Conservation (phyloP, 2,329 filamentous ascomycete species). For the Moelleriella libera region DNA sequence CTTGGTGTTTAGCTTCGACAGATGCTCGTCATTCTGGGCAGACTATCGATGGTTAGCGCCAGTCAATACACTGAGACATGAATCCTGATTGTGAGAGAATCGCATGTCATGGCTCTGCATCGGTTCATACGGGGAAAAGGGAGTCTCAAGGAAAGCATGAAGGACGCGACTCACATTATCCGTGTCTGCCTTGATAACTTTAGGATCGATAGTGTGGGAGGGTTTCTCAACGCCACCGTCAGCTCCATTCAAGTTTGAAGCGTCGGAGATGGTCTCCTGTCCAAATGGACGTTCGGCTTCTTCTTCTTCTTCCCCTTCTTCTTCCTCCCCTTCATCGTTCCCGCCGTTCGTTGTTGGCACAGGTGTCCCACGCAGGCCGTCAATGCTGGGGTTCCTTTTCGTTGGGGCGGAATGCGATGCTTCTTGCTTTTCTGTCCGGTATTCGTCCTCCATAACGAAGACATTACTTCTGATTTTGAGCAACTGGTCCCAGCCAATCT, state of each 20-base stretch:
- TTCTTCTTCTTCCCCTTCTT: conserved; percentile 14
- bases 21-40: conserved; percentile 53
- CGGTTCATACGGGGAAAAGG: too few relatives aligned
- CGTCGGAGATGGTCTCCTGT: conserved; percentile 8
- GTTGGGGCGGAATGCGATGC: conserved; percentile 28
- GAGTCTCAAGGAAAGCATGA: not conserved
- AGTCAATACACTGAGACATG: not conserved
- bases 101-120: too few relatives aligned
- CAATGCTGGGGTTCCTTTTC: conserved; percentile 65
- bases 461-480: conserved; percentile 91
- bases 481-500: conserved; percentile 95
- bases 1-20: conserved; percentile 93
- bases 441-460: conserved; percentile 99
- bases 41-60: conserved; percentile 24
- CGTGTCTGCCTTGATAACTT: conserved; percentile 59
- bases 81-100: too few relatives aligned
- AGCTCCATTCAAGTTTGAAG: conserved; percentile 10
- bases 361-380: conserved; percentile 60
- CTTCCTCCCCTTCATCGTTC: conserved; percentile 11
- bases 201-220: conserved; percentile 62
- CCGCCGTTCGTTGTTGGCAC: conserved; percentile 37
- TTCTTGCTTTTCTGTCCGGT: conserved; percentile 73
- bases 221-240: conserved; percentile 54
- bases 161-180: conserved; percentile 44
- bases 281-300: not conserved